Evolutionary conservation across 257 asterid species (phyloP), one percentile per base, ranked within the genome.

Genomic region (Catharanthus roseus): DNA sequence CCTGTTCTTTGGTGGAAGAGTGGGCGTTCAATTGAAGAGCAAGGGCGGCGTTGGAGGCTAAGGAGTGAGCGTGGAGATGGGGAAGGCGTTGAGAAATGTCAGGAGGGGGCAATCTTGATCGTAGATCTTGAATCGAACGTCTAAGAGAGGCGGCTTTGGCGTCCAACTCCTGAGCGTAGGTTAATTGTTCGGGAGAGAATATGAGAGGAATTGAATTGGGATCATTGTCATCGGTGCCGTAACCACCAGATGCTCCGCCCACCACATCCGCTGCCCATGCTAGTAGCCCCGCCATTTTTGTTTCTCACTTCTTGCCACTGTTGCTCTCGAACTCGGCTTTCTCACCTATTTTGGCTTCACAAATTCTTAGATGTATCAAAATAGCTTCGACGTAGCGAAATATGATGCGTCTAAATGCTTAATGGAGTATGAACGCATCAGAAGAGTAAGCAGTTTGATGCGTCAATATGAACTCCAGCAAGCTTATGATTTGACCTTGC

Each of bases 231-330:
- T 76, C 91, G 77, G 79, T 85, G 72, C 82, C 81, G 69, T 79
- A 69, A 49, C 83, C 87, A 10, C 84, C 71, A 15, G 75, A 90
- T 10, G 87, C 87, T 69, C 91, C 83, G 57, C 96, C 96, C 44
- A 95, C 97, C 72, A 95, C 99, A 77, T 91, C 99, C 65, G 99
- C 95, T 75, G 99, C 99, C 99, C 99, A 95, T 19, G 97, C 96
- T 47, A 95, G 86, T 65, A 95, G 81, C n/a, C 97, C 96, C 18
- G 97, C 97, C 99, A 93, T 93, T 34, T 53, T 18, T 69, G 34
- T 29, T 26, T 26, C 56, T 63, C 21, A 18, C 26, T 19, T 0
- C 44, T n/a, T n/a, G n/a, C n/a, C n/a, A n/a, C n/a, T n/a, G n/a
- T n/a, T 29, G 65, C 65, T 29, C 65, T 31, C 21, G 15, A 13